A percentile compares a stretch with the other conserved stretches of the same genome.
Evolutionary conservation across 257 asterid species (phyloP).

Genomic region (Plantago major): DNA sequence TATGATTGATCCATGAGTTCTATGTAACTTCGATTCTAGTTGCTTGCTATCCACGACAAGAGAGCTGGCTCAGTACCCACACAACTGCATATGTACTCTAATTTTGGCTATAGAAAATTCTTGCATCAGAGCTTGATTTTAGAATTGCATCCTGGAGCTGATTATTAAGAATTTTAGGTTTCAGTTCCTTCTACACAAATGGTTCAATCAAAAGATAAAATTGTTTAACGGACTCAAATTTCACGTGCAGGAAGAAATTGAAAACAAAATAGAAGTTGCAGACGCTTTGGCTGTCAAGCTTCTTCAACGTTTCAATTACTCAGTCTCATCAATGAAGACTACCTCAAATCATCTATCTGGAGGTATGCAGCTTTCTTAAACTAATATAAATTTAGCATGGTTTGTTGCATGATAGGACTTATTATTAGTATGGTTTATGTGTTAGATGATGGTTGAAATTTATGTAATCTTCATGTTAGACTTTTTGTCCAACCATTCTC

Average conservation of each 20-base stretch:
- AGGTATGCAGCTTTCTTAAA: slow-evolving; percentile 43
- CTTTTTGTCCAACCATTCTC: neutral
- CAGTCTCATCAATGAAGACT: slow-evolving; percentile 80
- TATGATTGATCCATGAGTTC: too few relatives aligned
- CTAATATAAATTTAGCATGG: neutral
- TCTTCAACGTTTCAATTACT: slow-evolving; percentile 85
- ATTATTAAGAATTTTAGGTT: too few relatives aligned
- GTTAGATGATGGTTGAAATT: too few relatives aligned
- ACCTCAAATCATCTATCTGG: slow-evolving; percentile 79
- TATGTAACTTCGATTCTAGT: too few relatives aligned
- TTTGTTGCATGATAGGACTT: slow-evolving; percentile 3
- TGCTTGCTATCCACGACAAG: too few relatives aligned
- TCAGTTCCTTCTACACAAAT: neutral
- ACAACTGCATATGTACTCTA: too few relatives aligned
- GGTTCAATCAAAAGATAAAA: slow-evolving; percentile 8
- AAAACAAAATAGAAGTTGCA: slow-evolving; percentile 89
- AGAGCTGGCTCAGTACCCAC: too few relatives aligned
- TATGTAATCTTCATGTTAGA: neutral
- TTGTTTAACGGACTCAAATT: slow-evolving; percentile 15
- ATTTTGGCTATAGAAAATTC: too few relatives aligned
- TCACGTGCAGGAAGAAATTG: slow-evolving; percentile 72
- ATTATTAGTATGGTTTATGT: too few relatives aligned
- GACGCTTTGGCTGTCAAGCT: slow-evolving; percentile 93
- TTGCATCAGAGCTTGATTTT: too few relatives aligned
- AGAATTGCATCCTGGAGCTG: too few relatives aligned